Percentiles rank a stretch among this genome's conserved stretches.
Evolutionary conservation across 2,329 filamentous ascomycete species (phyloP).

Genomic region (Colletotrichum sidae): DNA sequence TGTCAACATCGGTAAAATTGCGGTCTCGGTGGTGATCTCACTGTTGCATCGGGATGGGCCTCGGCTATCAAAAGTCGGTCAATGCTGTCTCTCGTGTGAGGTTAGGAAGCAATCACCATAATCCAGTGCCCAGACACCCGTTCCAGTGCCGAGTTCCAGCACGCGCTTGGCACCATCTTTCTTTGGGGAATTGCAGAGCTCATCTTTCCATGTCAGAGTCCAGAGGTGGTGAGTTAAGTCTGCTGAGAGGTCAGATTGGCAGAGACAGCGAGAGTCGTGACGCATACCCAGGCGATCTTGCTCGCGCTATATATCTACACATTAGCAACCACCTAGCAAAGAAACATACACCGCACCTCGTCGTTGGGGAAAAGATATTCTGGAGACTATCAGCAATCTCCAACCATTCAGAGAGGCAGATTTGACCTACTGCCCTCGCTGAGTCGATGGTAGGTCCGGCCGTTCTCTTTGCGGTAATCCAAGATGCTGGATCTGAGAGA

Average conservation of each 20-base stretch:
- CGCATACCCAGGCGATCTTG: conserved; percentile 17
- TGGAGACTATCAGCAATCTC: not conserved
- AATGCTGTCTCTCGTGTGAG: not conserved
- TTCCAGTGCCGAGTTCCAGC: conserved; percentile 19
- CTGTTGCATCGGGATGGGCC: conserved; percentile 45
- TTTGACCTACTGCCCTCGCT: conserved; percentile 27
- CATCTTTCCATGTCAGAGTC: conserved; percentile 5
- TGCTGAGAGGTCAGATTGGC: not conserved
- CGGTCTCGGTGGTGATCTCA: not conserved
- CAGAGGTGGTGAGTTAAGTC: conserved; percentile 10
- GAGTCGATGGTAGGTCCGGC: conserved; percentile 38
- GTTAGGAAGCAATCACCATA: conserved; percentile 25
- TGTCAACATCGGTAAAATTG: not conserved
- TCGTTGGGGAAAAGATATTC: conserved; percentile 16
- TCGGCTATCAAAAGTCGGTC: conserved; percentile 38
- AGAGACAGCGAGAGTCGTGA: not conserved
- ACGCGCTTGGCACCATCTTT: conserved; percentile 10
- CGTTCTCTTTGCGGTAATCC: conserved; percentile 27
- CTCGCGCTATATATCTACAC: not conserved
- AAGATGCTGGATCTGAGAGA: conserved; percentile 18
- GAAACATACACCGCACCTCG: not conserved
- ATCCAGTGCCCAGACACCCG: conserved; percentile 33
- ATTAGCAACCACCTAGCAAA: no score
- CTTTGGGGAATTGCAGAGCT: conserved; percentile 12
- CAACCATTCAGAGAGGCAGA: no score